Conservation (phyloP, 148 eudicot genomes). For the Beta vulgaris region DNA sequence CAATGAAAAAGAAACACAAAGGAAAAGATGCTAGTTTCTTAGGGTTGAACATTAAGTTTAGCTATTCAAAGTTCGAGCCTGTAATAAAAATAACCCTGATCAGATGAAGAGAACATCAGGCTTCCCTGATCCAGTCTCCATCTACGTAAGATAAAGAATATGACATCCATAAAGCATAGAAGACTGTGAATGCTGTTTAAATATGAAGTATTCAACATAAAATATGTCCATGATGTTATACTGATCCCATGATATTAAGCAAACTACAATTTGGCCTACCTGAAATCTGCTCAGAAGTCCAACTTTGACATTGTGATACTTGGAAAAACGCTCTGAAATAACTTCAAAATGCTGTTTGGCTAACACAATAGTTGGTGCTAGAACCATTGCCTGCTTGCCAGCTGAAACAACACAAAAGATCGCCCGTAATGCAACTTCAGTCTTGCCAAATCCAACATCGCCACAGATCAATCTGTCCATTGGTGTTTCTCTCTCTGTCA, state of each 20-base stretch:
- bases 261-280: conserved; percentile 41
- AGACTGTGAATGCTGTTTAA: not conserved
- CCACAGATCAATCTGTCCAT: conserved; percentile 98
- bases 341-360: conserved; percentile 95
- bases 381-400: conserved; percentile 95
- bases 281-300: conserved; percentile 97
- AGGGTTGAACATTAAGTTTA: not conserved
- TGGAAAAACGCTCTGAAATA: conserved; percentile 72
- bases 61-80: not conserved
- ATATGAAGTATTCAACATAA: not conserved
- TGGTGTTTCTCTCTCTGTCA: conserved; percentile 91
- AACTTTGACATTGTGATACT: conserved; percentile 56
- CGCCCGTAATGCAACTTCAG: conserved; percentile 97
- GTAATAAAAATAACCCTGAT: not conserved
- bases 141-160: not conserved
- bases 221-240: not conserved
- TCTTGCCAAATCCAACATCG: conserved; percentile 98
- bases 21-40: not conserved
- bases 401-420: conserved; percentile 84
- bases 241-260: not conserved
- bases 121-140: not conserved
- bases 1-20: not conserved
- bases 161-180: not conserved
- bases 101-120: not conserved
- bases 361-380: conserved; percentile 94